phyloP scores from a whole-genome alignment of 1,284 basidiomycete species.

The Leccinum subfulvum region DNA sequence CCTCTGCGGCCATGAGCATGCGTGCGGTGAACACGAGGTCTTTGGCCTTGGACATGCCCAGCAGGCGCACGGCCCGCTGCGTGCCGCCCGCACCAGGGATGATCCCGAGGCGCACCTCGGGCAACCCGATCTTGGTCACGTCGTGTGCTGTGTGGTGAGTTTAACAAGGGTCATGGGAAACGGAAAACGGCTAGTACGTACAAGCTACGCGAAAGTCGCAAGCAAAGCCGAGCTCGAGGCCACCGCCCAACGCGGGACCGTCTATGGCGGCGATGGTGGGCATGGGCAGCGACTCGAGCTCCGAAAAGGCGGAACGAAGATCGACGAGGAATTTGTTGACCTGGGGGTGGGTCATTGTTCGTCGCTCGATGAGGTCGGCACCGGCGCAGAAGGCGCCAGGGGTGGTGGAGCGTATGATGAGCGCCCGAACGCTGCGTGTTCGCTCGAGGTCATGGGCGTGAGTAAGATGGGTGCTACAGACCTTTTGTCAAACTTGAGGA shows the following conservation, averaged over 20 bases:
- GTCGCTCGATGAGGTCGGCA: constrained; percentile 86
- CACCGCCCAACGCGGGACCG: constrained; percentile 90
- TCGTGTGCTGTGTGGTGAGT: constrained; percentile 39
- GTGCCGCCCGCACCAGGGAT: constrained; percentile 97
- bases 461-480: constrained; percentile 27
- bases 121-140: constrained; percentile 71
- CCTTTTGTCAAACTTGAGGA: constrained; percentile 69
- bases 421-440: constrained; percentile 62
- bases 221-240: constrained; percentile 82
- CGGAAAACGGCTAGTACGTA: constrained; percentile 27
- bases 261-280: constrained; percentile 93
- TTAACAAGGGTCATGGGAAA: neutral
- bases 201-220: constrained; percentile 89
- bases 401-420: constrained; percentile 77
- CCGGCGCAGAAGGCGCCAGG: constrained; percentile 88
- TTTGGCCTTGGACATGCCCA: constrained; percentile 84
- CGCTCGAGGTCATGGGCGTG: neutral
- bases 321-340: constrained; percentile 80
- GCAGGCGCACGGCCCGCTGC: constrained; percentile 77
- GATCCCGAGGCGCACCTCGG: constrained; percentile 81
- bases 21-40: constrained; percentile 76
- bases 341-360: constrained; percentile 73
- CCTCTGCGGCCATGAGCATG: constrained; percentile 60
- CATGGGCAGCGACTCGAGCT: constrained; percentile 78
- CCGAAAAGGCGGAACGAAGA: constrained; percentile 70